Evolutionary conservation across 139 green algal species (phyloP).

Genomic region (Closterium sp.): DNA sequence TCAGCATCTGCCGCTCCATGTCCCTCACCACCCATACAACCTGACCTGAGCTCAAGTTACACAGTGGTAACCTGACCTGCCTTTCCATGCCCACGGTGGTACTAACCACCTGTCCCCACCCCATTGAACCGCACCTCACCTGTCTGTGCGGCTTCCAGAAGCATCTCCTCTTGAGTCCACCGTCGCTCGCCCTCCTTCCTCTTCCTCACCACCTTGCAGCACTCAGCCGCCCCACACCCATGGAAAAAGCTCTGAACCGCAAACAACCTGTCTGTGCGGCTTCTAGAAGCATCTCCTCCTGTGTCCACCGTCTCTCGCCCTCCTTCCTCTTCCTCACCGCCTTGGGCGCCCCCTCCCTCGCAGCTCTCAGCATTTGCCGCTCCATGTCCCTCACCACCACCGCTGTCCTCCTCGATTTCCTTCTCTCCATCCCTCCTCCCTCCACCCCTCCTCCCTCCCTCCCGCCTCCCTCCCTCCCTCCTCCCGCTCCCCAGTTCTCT

Average conservation of each 20-base stretch:
- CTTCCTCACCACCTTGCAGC: background rate
- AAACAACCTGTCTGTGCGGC: constrained; percentile 66
- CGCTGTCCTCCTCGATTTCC: constrained; percentile 58
- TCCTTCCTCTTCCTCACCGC: constrained; percentile 4
- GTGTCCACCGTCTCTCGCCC: constrained; percentile 58
- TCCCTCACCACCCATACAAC: background rate
- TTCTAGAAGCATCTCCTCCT: constrained; percentile 84
- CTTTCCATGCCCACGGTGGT: too few species aligned
- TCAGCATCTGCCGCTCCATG: too few species aligned
- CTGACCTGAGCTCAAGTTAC: too few species aligned
- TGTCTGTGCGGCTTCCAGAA: constrained; percentile 81
- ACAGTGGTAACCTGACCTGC: too few species aligned
- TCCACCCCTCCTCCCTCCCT: constrained; percentile 30
- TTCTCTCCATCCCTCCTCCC: background rate
- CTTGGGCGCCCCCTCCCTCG: constrained; percentile 13
- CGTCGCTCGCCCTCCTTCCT: constrained; percentile 34
- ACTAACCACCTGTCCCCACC: too few species aligned
- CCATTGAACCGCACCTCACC: background rate
- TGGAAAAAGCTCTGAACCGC: constrained; percentile 8
- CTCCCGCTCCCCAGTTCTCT: background rate
- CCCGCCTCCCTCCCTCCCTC: background rate
- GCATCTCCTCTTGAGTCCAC: constrained; percentile 78
- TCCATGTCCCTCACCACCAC: constrained; percentile 61
- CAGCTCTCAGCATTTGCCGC: constrained; percentile 46
- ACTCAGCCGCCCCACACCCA: too few species aligned